Percentiles rank a stretch among this genome's conserved stretches.
phyloP scores from a whole-genome alignment of 2,329 filamentous ascomycete genomes.

The Trichoderma sp. region DNA sequence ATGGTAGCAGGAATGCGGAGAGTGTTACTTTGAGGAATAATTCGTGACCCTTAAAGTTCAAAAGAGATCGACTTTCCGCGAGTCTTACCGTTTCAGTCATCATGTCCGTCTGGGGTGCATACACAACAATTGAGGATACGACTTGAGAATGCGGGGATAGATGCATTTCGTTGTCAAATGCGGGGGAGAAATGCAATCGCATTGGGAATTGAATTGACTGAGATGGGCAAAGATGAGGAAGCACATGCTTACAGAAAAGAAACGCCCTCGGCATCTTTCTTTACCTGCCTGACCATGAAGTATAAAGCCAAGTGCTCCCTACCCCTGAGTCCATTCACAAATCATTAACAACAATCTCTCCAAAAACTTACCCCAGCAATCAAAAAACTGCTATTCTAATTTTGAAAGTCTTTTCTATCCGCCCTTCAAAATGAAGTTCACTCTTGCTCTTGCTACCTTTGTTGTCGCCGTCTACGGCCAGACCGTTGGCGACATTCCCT shows the following conservation, averaged over 20 bases:
- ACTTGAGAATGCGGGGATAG: slow-evolving; percentile 17
- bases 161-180: neutral
- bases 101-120: slow-evolving; percentile 23
- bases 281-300: neutral
- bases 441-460: slow-evolving; percentile 41
- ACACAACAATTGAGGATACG: neutral
- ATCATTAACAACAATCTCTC: neutral
- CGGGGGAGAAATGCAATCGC: neutral
- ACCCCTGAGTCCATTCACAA: neutral
- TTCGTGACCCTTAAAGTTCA: neutral
- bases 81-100: slow-evolving; percentile 15
- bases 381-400: neutral
- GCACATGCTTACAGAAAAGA: slow-evolving; percentile 10
- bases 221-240: neutral
- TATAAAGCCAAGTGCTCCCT: neutral
- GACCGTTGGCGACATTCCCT: slow-evolving; percentile 41
- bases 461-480: slow-evolving; percentile 43
- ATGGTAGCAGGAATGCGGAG: neutral
- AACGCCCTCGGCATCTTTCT: neutral
- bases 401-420: neutral
- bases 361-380: neutral
- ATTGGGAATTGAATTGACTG: neutral
- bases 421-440: slow-evolving; percentile 45
- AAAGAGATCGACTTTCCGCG: neutral
- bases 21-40: neutral